Evolutionary conservation across 2,329 filamentous ascomycete genomes (phyloP).

Genomic region (Beauveria sp.): DNA sequence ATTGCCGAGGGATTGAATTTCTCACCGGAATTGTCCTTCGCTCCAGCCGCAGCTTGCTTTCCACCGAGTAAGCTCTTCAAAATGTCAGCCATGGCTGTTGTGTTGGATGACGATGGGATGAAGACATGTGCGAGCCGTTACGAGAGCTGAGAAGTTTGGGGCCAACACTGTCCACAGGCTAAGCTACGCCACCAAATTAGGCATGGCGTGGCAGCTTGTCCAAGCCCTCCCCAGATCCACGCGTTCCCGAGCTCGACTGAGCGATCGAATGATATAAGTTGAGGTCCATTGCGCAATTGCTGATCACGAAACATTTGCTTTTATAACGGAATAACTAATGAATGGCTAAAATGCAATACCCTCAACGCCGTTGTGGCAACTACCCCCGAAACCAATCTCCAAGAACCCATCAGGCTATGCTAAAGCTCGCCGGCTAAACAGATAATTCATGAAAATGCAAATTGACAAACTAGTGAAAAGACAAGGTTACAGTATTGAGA

Average conservation of each 20-base stretch:
- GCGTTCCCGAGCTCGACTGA: background rate
- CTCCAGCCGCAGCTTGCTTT: slow-evolving; percentile 43
- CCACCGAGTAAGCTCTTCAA: slow-evolving; percentile 64
- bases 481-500: too few species aligned
- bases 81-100: slow-evolving; percentile 46
- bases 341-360: background rate
- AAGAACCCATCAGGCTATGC: background rate
- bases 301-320: background rate
- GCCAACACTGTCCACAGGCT: background rate
- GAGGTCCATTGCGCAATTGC: background rate
- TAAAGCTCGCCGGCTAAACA: background rate
- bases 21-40: slow-evolving; percentile 58
- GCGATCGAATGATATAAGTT: background rate
- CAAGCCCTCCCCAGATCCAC: background rate
- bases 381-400: background rate
- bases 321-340: background rate
- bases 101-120: slow-evolving; percentile 15
- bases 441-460: background rate
- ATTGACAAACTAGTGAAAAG: too few species aligned
- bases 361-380: background rate
- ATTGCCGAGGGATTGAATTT: background rate
- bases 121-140: slow-evolving; percentile 12
- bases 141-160: slow-evolving; percentile 4
- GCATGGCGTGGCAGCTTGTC: slow-evolving; percentile 5
- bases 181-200: background rate